Base-by-base conservation (phyloP, 192 early-diverging fungal genomes). In the Ramicandelaber brevisporus region DNA sequence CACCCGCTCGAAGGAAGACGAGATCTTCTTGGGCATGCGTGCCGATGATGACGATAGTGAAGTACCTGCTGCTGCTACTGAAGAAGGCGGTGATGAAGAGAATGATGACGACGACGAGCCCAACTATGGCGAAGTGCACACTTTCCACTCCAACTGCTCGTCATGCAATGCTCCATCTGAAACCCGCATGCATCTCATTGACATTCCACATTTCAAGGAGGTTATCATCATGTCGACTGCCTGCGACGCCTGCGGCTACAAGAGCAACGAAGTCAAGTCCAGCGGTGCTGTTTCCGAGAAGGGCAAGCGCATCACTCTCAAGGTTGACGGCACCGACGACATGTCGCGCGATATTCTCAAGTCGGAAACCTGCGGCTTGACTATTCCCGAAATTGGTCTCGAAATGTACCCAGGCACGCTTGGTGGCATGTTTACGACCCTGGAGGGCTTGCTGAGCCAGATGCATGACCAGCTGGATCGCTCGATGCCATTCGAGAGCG, bases 131-230 rank as follows among this genome's bases (percentile, higher is more conserved):
- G 77, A 87, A 28, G 63, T 93, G 6, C 45, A 82, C 33, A 53
- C 57, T 8, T 89, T 89, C 61, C 73, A 63, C 6, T 68, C 76
- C 34, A 80, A 71, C 41, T 89, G 85, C 52, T 85, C 82, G 0
- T 41, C 62, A 18, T 89, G 84, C 57, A 70, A 64, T 21, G 59
- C 50, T 8, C 66, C 68, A 17, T 63, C 66, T 31, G 73, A 80
- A 17, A 87, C 83, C 28, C 80, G 72, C 25, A 87, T 89, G 85
- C 79, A 87, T 21, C 47, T 86, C 37, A 34, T 90, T 28, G 61
- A 84, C 31, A 88, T 92, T 39, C 86, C 86, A 21, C 83, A 93
- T 39, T 93, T 93, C 46, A 89, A 88, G 44, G 73, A 93, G 32
- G 79, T 90, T 7, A 71, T 93, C 26, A 78, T 93, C 38, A 90